Evolutionary conservation across 202 grass and related monocot species (phyloP).

Genomic region (Dendrocalamus latiflorus): DNA sequence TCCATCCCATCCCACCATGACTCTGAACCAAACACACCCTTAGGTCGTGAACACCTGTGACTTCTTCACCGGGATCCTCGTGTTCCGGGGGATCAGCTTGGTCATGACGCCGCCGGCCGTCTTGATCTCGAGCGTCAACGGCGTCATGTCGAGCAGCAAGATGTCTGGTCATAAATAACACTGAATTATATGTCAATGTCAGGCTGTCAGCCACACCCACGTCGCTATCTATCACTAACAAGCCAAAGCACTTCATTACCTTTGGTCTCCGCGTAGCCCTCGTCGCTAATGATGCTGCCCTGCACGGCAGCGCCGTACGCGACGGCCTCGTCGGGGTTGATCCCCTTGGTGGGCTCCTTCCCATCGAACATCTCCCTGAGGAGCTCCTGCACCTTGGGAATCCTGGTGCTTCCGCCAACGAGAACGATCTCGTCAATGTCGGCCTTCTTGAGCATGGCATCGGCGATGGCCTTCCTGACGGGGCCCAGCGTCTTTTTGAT

Average conservation of each 20-base stretch:
- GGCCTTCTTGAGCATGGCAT: constrained; percentile 28
- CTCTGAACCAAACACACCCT: too few species aligned
- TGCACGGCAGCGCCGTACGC: constrained; percentile 42
- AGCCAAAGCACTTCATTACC: background rate
- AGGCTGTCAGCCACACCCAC: background rate
- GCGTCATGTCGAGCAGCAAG: constrained; percentile 49
- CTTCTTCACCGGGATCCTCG: constrained; percentile 49
- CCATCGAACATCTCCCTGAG: constrained; percentile 37
- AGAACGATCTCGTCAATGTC: constrained; percentile 43
- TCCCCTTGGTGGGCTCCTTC: constrained; percentile 43
- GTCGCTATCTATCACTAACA: background rate
- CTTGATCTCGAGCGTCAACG: constrained; percentile 50
- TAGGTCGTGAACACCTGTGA: constrained; percentile 60
- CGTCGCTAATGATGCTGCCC: constrained; percentile 39
- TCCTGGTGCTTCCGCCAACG: constrained; percentile 45
- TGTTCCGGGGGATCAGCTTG: constrained; percentile 65
- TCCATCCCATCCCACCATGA: too few species aligned
- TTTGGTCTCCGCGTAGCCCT: constrained; percentile 48
- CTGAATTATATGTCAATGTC: background rate
- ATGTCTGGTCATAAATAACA: constrained; percentile 23
- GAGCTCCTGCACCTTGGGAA: constrained; percentile 46
- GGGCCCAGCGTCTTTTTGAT: constrained; percentile 35
- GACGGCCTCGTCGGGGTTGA: constrained; percentile 53
- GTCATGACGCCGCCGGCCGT: constrained; percentile 65
- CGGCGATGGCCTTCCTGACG: constrained; percentile 31